phyloP scores from a whole-genome alignment of 1,139 yeast genomes.

The Saccharomycopsis hybrid region DNA sequence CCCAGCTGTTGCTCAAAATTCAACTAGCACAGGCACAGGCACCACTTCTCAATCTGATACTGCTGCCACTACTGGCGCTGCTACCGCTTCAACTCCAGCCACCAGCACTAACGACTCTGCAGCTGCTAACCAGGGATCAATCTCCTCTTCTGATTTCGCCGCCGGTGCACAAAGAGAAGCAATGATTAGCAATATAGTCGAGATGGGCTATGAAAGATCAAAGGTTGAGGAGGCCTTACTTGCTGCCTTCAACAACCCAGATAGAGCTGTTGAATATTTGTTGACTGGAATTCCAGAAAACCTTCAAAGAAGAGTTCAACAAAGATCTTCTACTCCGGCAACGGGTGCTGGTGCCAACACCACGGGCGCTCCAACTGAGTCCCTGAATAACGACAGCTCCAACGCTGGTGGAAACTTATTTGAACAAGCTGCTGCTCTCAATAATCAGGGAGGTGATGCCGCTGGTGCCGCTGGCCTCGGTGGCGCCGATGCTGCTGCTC shows the following conservation, averaged over 20 bases:
- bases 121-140: constrained; percentile 22
- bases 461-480: no score
- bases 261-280: constrained; percentile 93
- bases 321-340: no score
- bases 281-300: constrained; percentile 85
- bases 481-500: no score
- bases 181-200: constrained; percentile 76
- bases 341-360: no score
- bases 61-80: constrained; percentile 27
- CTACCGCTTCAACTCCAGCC: constrained; percentile 23
- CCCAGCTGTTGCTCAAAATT: no score
- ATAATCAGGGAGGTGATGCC: constrained; percentile 31
- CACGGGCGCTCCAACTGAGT: no score
- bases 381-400: no score
- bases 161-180: constrained; percentile 62
- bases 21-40: no score
- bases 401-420: constrained; percentile 49
- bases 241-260: constrained; percentile 97
- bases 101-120: constrained; percentile 25
- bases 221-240: constrained; percentile 88
- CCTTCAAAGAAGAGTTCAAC: constrained; percentile 31
- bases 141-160: constrained; percentile 41
- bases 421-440: constrained; percentile 65
- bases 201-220: constrained; percentile 89
- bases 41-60: no score